phyloP scores from a whole-genome alignment of 2,329 filamentous ascomycete genomes.

The Fusarium piperis region DNA sequence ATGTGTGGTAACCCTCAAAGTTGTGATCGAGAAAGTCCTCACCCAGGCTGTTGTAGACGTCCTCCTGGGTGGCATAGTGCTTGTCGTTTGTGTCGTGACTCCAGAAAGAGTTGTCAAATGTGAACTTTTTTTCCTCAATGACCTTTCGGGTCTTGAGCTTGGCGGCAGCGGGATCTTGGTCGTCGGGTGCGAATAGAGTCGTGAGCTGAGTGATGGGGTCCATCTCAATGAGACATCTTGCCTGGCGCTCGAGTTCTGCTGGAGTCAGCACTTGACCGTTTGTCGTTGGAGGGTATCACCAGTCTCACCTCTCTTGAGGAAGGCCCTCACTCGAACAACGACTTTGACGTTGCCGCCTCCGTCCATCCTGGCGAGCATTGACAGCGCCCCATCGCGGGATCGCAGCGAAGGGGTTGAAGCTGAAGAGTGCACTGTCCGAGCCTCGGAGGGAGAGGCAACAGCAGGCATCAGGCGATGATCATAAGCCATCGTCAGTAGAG shows the following conservation, averaged over 20 bases:
- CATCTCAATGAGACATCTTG: conserved; percentile 91
- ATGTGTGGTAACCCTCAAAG: conserved; percentile 98
- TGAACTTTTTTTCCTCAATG: conserved; percentile 89
- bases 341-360: conserved; percentile 82
- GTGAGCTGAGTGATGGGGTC: conserved; percentile 87
- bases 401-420: conserved; percentile 83
- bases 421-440: conserved; percentile 64
- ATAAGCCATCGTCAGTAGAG: conserved; percentile 53
- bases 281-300: conserved; percentile 16
- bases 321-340: conserved; percentile 82
- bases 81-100: conserved; percentile 82
- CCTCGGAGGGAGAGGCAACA: conserved; percentile 45
- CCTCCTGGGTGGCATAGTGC: conserved; percentile 91
- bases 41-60: conserved; percentile 92
- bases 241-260: conserved; percentile 81
- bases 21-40: conserved; percentile 99
- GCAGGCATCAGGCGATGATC: conserved; percentile 59
- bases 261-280: background rate
- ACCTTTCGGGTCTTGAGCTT: conserved; percentile 75
- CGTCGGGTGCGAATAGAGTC: conserved; percentile 76
- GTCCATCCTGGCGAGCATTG: conserved; percentile 65
- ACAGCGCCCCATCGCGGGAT: conserved; percentile 74
- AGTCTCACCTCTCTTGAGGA: conserved; percentile 76
- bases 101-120: conserved; percentile 99
- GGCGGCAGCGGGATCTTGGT: conserved; percentile 61